Base-by-base conservation (phyloP, 2,329 filamentous ascomycete genomes). In the Aspergillus felis region DNA sequence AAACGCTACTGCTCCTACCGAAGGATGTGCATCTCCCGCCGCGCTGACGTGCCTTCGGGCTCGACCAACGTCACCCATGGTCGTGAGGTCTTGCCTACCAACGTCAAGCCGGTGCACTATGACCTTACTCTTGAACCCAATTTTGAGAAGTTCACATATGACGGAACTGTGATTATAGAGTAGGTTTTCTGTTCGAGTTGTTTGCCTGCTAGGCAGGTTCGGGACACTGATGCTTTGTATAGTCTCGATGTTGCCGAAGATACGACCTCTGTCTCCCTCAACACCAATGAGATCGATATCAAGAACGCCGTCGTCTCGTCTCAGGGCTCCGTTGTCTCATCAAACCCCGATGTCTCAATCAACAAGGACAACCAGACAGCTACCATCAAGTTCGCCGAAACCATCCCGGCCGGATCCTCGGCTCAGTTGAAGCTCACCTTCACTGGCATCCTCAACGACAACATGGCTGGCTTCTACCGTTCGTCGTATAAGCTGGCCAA, bases 401-500 rank as follows among this genome's bases (percentile, higher is more conserved):
- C 81, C 50, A 80, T 97, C 60, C 75, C 85, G 24, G 88, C 89
- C 61, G 91, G 90, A 25, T 82, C 84, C 68, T 92, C 92, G 80
- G 90, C 89, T 22, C 87, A 87, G 76, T 77, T 95, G 60, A 87
- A 87, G 69, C 85, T 92, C 68, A 87, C 84, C 65, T 96, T 95
- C 76, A 87, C 84, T 9, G 92, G 92, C 44, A 83, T 81, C 47
- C 79, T 96, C 68, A 96, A 96, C 75, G 90, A 96, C 74, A 93
- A 94, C 78, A 96, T 97, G 91, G 92, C 92, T 51, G 93, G 93
- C 50, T 97, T 97, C 83, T 97, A 97, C 78, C 87, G 93, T 57
- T 96, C 92, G 1, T 95, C 91, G 6, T 97, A 93, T 82, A 95
- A 94, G 81, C 87, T 86, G 60, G 78, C 84, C 51, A 86, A 94